Conservation (phyloP, 2,329 filamentous ascomycete genomes). For the Trichoderma atroviride region DNA sequence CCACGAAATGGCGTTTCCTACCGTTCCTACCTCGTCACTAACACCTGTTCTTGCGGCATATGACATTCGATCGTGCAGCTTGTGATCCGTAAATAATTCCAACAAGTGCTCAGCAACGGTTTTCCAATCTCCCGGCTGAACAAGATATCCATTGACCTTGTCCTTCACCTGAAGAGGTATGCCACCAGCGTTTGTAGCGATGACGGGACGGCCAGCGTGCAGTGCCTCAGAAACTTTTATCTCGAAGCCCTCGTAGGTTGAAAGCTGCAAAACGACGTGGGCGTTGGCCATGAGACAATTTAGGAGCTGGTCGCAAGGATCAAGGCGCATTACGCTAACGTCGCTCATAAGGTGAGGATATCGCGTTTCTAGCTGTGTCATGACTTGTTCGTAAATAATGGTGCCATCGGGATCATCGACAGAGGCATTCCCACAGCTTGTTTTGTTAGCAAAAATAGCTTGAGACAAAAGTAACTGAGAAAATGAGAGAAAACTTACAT, state of each 20-base stretch:
- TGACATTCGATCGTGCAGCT: slow-evolving; percentile 68
- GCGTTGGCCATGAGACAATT: slow-evolving; percentile 75
- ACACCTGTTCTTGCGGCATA: slow-evolving; percentile 65
- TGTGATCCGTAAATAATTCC: slow-evolving; percentile 65
- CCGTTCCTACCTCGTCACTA: slow-evolving; percentile 79
- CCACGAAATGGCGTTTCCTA: slow-evolving; percentile 77
- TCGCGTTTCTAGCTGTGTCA: slow-evolving; percentile 64
- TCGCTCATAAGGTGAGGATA: slow-evolving; percentile 65
- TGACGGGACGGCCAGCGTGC: slow-evolving; percentile 77
- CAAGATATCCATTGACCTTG: slow-evolving; percentile 71
- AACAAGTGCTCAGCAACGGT: slow-evolving; percentile 69
- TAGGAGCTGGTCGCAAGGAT: slow-evolving; percentile 77
- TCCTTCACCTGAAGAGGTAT: slow-evolving; percentile 79
- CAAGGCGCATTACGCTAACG: slow-evolving; percentile 75
- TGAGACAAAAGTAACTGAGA: neutral
- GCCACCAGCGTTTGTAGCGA: slow-evolving; percentile 74
- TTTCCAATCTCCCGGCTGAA: slow-evolving; percentile 69
- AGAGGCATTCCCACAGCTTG: slow-evolving; percentile 70
- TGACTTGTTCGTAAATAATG: slow-evolving; percentile 71
- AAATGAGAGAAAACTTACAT: slow-evolving; percentile 49
- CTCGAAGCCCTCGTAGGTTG: slow-evolving; percentile 81
- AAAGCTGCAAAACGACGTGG: slow-evolving; percentile 75
- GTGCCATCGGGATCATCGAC: slow-evolving; percentile 80
- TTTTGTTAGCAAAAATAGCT: neutral
- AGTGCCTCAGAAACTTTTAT: slow-evolving; percentile 84